These are phyloP conservation scores for Cryptococcus floricola DNA, from an alignment of 1,284 basidiomycete species.

Conservation along the genomic window DNA sequence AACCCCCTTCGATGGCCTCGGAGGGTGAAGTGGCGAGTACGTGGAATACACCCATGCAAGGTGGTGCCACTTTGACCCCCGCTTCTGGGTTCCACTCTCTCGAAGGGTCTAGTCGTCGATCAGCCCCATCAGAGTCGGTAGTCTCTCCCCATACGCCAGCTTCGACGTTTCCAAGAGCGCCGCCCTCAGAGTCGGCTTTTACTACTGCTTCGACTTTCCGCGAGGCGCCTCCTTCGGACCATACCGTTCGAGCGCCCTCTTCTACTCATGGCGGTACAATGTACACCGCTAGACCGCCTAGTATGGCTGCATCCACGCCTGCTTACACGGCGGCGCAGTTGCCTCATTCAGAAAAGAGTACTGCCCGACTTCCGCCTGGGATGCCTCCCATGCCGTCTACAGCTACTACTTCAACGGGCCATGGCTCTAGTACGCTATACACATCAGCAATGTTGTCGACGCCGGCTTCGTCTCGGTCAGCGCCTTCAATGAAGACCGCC, in stretches of 20 bases:
- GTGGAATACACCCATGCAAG: conserved; percentile 3
- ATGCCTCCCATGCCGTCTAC: background rate
- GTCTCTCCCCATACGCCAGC: no score
- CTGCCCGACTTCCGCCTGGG: background rate
- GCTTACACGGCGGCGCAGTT: conserved; percentile 1
- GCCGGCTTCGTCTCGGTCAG: no score
- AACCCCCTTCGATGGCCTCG: conserved; percentile 21
- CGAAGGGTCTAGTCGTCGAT: background rate
- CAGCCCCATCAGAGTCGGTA: background rate
- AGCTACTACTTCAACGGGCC: conserved; percentile 1
- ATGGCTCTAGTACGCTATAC: no score
- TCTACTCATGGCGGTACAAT: background rate
- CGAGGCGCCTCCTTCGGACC: background rate
- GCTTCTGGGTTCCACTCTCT: conserved; percentile 5
- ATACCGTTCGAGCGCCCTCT: conserved; percentile 3
- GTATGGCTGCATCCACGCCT: background rate
- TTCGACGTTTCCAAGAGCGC: background rate
- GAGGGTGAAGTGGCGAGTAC: conserved; percentile 1
- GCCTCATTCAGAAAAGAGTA: background rate
- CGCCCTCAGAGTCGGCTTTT: background rate
- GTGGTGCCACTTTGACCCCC: background rate
- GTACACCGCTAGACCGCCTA: conserved; percentile 5
- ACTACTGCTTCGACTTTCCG: conserved; percentile 1
- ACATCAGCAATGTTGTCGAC: no score
- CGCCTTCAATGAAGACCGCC: no score